A percentile compares a stretch with the other conserved stretches of the same genome.
Conservation (phyloP, 208 protist genomes). For the Crithidia thermophila region DNA sequence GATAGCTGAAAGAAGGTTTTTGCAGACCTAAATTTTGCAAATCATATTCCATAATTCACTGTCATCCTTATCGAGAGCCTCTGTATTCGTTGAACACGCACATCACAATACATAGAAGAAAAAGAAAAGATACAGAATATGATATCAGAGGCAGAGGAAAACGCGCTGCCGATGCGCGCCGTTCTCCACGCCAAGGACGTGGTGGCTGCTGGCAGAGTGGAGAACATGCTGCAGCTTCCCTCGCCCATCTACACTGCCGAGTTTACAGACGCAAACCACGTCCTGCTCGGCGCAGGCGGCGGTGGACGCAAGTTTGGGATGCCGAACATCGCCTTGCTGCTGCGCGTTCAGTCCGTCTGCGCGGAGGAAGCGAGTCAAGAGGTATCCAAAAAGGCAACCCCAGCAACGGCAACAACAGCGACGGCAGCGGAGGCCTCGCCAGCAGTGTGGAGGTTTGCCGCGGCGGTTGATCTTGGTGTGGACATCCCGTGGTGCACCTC, state of each 20-base stretch:
- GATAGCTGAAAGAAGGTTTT: too few species aligned
- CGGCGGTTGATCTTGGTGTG: constrained; percentile 62
- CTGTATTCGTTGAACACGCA: too few species aligned
- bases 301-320: constrained; percentile 86
- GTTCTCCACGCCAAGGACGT: constrained; percentile 38
- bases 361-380: too few species aligned
- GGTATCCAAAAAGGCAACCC: too few species aligned
- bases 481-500: constrained; percentile 88
- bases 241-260: constrained; percentile 80
- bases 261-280: constrained; percentile 64
- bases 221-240: constrained; percentile 66
- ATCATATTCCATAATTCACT: not conserved
- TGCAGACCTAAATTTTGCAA: not conserved
- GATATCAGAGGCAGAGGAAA: not conserved
- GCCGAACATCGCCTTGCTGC: constrained; percentile 73
- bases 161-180: constrained; percentile 1
- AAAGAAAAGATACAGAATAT: too few species aligned
- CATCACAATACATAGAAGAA: too few species aligned
- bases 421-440: not conserved
- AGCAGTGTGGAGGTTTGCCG: constrained; percentile 54
- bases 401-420: not conserved
- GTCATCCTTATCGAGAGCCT: too few species aligned
- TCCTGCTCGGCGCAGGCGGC: constrained; percentile 77
- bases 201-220: constrained; percentile 42
- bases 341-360: constrained; percentile 49